Evolutionary conservation across 805 yeast species (phyloP), one percentile per base, ranked within the genome.

Genomic region (Wickerhamomyces tratensis): DNA sequence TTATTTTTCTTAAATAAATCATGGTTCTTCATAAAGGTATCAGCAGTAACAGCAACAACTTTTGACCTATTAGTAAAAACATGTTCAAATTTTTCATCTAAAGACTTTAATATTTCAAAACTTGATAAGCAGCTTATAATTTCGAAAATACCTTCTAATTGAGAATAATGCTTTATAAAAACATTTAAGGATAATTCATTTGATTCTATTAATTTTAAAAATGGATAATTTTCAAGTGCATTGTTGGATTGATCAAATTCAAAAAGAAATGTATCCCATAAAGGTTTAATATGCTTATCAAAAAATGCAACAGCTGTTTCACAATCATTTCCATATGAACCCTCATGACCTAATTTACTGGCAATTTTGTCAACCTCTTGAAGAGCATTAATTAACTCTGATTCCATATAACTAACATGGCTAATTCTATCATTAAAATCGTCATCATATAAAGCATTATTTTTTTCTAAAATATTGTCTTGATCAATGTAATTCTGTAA

Each of bases 241-340:
- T 3, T 12, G 5, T 31, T 13, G 3, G n/a, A 11, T 31, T 31
- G 3, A 12, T 6, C 5, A 12, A 6, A 8, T 13, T 31, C n/a
- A 31, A 12, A 12, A 27, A 27, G 10, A 27, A 31, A 31, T 6
- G 1, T 31, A 12, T 31, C 34, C 34, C n/a, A 47, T 7, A 36
- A 40, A 1, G 43, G 39, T 10, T 37, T 13, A 6, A 69, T 45
- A 33, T 58, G 48, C 6, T 50, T 48, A 8, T 44, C 45, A 47
- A 44, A 65, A 41, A 70, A 66, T 25, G 48, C 51, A 6, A 40
- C 43, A 0, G 72, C 69, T 5, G 69, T 57, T n/a, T 57, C 61
- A 12, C 63, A 50, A 30, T 66, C 62, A 36, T 61, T 63, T 3
- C 67, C 69, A 50, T 62, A 63, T 0, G 61, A 64, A 3, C 68